Base-by-base conservation (phyloP, 106 monocot genomes). In the Dendrobium catenatum region DNA sequence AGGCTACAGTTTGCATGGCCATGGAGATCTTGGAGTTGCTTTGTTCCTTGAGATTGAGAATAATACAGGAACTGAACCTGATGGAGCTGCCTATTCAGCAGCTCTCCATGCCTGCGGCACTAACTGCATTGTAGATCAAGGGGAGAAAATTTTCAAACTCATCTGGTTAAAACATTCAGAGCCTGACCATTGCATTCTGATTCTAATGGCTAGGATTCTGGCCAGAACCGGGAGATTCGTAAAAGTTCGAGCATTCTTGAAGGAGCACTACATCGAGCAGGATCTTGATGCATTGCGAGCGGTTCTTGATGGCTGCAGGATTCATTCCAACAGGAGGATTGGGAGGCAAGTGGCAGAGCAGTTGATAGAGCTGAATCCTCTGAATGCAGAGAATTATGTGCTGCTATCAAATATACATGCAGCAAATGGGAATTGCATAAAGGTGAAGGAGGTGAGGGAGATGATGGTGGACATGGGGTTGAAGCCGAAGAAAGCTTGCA, bases 381-480 rank as follows among this genome's bases (percentile, higher is more conserved):
- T 89, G 72, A 89, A 86, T 83, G 86, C 87, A 10, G 83, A 89
- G 48, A 92, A 88, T 77, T 92, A 88, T 74, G 83, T 86, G 4
- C 43, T 92, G 77, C 41, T 92, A 18, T 85, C 79, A 2, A 92
- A 89, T 67, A 2, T 79, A 1, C 64, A 89, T 24, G 87, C 88
- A 29, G 55, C 85, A 17, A 79, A 49, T 59, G 83, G 75, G 37
- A 88, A 86, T 10, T 81, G 77, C 80, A 84, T 79, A 16, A 47
- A 41, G 70, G 88, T 77, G 10, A 80, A 81, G 26, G 79, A 55
- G 66, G 1, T 86, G 75, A 92, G 74, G 79, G 68, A 82, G 75
- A 86, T 68, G 43, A 88, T 88, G 66, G 26, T 31, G 43, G 92
- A 92, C 47, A 89, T 92, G 89, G 92, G 89, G 13, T 27, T 92